Conservation (phyloP, 768 basidiomycete genomes). For the Kockovaella imperatae region DNA sequence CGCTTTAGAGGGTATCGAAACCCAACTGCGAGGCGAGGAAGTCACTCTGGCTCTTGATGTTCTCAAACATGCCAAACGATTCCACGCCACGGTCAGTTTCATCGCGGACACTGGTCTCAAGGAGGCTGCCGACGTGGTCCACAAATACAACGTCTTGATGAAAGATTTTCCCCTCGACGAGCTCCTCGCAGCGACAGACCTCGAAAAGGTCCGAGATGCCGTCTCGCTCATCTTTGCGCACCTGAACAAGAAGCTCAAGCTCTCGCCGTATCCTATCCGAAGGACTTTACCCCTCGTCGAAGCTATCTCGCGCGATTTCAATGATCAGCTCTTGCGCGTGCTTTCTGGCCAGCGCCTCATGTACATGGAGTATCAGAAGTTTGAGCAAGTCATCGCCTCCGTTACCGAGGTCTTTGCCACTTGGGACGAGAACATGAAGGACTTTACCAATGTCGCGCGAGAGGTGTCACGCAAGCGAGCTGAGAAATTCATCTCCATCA, state of each 20-base stretch:
- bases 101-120: slow-evolving; percentile 95
- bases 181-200: slow-evolving; percentile 88
- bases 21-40: slow-evolving; percentile 82
- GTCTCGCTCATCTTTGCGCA: slow-evolving; percentile 81
- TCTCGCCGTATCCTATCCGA: slow-evolving; percentile 94
- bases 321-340: slow-evolving; percentile 84
- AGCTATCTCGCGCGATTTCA: slow-evolving; percentile 96
- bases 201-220: slow-evolving; percentile 88
- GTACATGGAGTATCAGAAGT: slow-evolving; percentile 88
- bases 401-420: slow-evolving; percentile 70
- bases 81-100: slow-evolving; percentile 94
- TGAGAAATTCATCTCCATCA: slow-evolving; percentile 95
- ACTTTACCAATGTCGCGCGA: slow-evolving; percentile 83
- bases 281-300: slow-evolving; percentile 94
- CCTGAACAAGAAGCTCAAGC: slow-evolving; percentile 87
- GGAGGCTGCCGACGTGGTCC: slow-evolving; percentile 84
- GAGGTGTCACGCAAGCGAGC: slow-evolving; percentile 82
- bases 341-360: slow-evolving; percentile 83
- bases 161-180: slow-evolving; percentile 98
- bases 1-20: slow-evolving; percentile 85
- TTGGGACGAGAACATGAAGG: slow-evolving; percentile 84
- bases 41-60: slow-evolving; percentile 66
- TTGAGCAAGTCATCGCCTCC: slow-evolving; percentile 72
- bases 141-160: slow-evolving; percentile 98
- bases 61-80: slow-evolving; percentile 88